Evolutionary conservation across 169 alveolate species (phyloP).

Genomic region (Eimeria sp.): DNA sequence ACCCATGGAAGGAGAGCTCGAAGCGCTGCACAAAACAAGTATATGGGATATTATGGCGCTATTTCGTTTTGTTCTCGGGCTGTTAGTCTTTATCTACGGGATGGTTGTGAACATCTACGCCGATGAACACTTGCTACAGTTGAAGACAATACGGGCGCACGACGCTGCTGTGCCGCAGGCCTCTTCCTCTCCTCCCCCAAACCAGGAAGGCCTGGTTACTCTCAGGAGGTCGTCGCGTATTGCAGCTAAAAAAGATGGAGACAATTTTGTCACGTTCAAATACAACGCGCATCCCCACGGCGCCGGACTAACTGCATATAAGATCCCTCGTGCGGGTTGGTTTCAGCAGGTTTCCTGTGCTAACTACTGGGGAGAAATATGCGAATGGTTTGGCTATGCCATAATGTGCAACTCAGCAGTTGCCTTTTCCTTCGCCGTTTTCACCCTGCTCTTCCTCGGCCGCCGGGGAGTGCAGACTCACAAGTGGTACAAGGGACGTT

Average conservation of each 20-base stretch:
- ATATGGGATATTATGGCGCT: not conserved
- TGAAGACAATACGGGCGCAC: conserved; percentile 13
- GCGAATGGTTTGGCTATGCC: conserved; percentile 67
- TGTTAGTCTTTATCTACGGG: not conserved
- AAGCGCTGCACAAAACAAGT: conserved; percentile 21
- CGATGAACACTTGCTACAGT: conserved; percentile 14
- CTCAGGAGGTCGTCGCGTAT: conserved; percentile 33
- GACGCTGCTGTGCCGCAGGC: not conserved
- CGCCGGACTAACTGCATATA: not conserved
- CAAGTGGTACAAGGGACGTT: conserved; percentile 27
- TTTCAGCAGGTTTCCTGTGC: conserved; percentile 63
- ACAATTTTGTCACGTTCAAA: conserved; percentile 15
- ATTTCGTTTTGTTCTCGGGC: conserved; percentile 5
- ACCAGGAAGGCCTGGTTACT: conserved; percentile 2
- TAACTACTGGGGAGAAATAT: conserved; percentile 66
- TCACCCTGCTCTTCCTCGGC: conserved; percentile 42
- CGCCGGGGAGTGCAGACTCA: conserved; percentile 52
- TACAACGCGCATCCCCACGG: conserved; percentile 46
- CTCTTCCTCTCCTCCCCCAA: not conserved
- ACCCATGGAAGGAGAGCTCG: conserved; percentile 2
- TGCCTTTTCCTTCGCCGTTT: conserved; percentile 12
- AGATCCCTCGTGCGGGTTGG: conserved; percentile 33
- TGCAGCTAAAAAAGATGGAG: conserved; percentile 49
- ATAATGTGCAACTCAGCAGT: conserved; percentile 24
- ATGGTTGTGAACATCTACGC: conserved; percentile 66